Evolutionary conservation across 1,284 basidiomycete genomes (phyloP).

Genomic region (Singerocomus inundabilis): DNA sequence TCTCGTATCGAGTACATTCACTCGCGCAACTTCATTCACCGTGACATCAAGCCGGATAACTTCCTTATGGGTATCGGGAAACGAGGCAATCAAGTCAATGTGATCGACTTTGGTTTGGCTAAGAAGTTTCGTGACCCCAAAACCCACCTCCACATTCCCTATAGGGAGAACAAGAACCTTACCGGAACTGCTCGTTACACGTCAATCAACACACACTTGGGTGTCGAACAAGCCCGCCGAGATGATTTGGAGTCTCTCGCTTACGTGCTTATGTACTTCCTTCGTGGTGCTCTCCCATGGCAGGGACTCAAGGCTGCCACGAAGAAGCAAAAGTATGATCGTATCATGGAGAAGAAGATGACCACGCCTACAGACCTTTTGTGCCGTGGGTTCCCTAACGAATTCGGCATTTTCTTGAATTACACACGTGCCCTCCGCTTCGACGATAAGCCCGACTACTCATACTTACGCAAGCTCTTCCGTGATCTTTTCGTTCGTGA

Average conservation of each 20-base stretch:
- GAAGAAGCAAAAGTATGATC: slow-evolving; percentile 99
- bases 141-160: slow-evolving; percentile 98
- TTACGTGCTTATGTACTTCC: slow-evolving; percentile 98
- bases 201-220: slow-evolving; percentile 98
- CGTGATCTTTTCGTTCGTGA: slow-evolving; percentile 95
- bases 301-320: slow-evolving; percentile 97
- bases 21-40: slow-evolving; percentile 99
- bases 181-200: slow-evolving; percentile 99
- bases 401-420: slow-evolving; percentile 97
- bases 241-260: slow-evolving; percentile 96
- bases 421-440: slow-evolving; percentile 96
- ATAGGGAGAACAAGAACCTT: slow-evolving; percentile 99
- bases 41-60: slow-evolving; percentile 99
- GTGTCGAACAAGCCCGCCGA: slow-evolving; percentile 94
- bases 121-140: slow-evolving; percentile 99
- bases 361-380: slow-evolving; percentile 94
- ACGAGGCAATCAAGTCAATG: slow-evolving; percentile 98
- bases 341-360: slow-evolving; percentile 99
- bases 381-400: slow-evolving; percentile 96
- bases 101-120: slow-evolving; percentile 98
- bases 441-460: slow-evolving; percentile 98
- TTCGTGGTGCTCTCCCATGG: slow-evolving; percentile 95
- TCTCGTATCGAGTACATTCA: slow-evolving; percentile 99
- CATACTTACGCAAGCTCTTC: slow-evolving; percentile 97
- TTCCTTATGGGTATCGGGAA: slow-evolving; percentile 99